Evolutionary conservation across 2,329 filamentous ascomycete genomes (phyloP), one percentile per base, ranked within the genome.

Genomic region (Phaeosphaeria sp.): DNA sequence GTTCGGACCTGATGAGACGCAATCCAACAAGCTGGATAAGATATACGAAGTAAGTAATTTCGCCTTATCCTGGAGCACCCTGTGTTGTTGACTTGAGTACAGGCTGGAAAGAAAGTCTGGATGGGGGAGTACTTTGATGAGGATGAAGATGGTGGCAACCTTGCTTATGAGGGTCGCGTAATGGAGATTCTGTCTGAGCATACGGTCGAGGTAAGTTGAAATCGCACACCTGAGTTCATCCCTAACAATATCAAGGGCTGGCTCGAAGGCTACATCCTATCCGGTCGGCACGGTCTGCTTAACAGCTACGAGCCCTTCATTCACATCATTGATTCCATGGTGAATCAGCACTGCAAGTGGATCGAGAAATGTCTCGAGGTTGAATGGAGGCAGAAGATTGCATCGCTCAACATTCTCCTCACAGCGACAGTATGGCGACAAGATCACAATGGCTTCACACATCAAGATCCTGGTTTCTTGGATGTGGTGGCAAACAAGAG

Each of bases 181-280:
- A 93, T 93, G 89, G 90, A 93, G 75, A 93, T 93, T 74, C 84
- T 93, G n/a, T 90, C 87, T 18, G 90, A 93, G 76, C 90, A 93
- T 72, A 93, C 89, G 17, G 87, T 86, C 59, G 90, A 93, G 75
- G 90, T 73, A 64, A 39, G 64, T 55, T 21, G n/a, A 20, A 23
- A 6, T 2, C 33, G 17, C 1, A 27, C 7, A 2, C 5, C n/a
- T 11, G 1, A 2, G 56, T 4, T 1, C n/a, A 18, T 17, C 50
- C n/a, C 64, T 71, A 50, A 69, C 46, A 6, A 11, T 13, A 0
- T 20, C 2, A 25, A 74, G 68, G 72, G 73, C 4, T 93, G 90
- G 90, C 82, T 93, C 17, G 90, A 93, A 79, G 90, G 90, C 2
- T 93, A 93, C 72, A 78, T 91, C 43, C 82, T 93, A 2, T 91